Evolutionary conservation across 2,329 filamentous ascomycete genomes (phyloP).

Genomic region (Gnomoniopsis sp.): DNA sequence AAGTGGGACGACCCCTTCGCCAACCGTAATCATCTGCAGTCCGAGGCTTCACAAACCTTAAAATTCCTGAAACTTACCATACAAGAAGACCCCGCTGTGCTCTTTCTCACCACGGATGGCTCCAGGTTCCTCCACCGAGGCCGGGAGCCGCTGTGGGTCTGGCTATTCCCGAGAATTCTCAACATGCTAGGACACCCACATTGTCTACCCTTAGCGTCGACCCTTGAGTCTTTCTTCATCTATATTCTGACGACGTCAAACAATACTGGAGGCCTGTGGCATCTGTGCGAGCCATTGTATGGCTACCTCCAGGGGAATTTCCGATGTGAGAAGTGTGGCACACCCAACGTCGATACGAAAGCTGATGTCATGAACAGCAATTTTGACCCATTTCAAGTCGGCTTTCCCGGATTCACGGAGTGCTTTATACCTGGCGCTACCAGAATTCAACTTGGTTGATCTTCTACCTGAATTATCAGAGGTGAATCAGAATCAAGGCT

Average conservation of each 20-base stretch:
- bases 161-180: slow-evolving; percentile 58
- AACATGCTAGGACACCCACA: slow-evolving; percentile 51
- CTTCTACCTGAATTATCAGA: slow-evolving; percentile 22
- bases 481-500: slow-evolving; percentile 25
- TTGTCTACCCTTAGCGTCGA: slow-evolving; percentile 43
- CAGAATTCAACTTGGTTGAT: slow-evolving; percentile 33
- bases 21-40: slow-evolving; percentile 48
- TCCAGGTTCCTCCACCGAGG: slow-evolving; percentile 49
- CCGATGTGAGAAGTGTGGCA: slow-evolving; percentile 35
- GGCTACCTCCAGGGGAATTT: slow-evolving; percentile 48
- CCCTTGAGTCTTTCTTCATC: slow-evolving; percentile 52
- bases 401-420: not conserved
- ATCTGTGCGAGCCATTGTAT: slow-evolving; percentile 39
- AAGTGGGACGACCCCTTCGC: slow-evolving; percentile 67
- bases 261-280: slow-evolving; percentile 45
- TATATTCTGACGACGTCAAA: slow-evolving; percentile 44
- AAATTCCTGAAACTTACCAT: slow-evolving; percentile 74
- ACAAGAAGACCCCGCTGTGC: slow-evolving; percentile 68
- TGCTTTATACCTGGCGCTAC: slow-evolving; percentile 31
- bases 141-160: slow-evolving; percentile 61
- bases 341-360: slow-evolving; percentile 21
- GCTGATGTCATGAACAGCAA: slow-evolving; percentile 18
- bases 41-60: slow-evolving; percentile 68
- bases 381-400: slow-evolving; percentile 19
- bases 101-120: slow-evolving; percentile 44